Base-by-base conservation (phyloP, 768 basidiomycete genomes). In the Chalciporus piperatus region DNA sequence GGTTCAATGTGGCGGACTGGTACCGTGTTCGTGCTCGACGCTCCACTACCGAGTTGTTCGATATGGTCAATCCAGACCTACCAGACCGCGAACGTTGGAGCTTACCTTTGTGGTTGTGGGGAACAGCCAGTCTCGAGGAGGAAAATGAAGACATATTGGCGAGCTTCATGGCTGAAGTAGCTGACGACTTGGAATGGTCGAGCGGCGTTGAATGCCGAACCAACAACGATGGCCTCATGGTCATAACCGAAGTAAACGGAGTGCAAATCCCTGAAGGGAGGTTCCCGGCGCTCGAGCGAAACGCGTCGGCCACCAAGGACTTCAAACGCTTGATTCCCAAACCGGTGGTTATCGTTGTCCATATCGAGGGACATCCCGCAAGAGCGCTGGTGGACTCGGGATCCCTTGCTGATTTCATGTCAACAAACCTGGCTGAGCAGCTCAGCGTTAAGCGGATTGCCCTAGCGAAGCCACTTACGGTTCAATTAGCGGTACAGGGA, bases 401-500 rank as follows among this genome's bases (percentile, higher is more conserved):
- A 0, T 71, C 64, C 0, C 17, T 67, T 1, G 59, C 63, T 0
- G 67, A 71, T 37, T 69, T 72, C 13, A 59, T 72, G 30, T 72
- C 67, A 0, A 45, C 65, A 0, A 67, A 48, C 5, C 6, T 72
- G 0, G 67, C 60, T 0, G 63, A 72, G 28, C 70, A 72, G 30
- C 30, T 73, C 0, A 42, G 56, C 0, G 12, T 67, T 2, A 14
- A 35, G 2, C 14, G 23, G 0, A 41, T 54, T 1, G 32, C 41
- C 3, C 35, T 72, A 0, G 55, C 16, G 0, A 72, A 67, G 17
- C 66, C 65, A 0, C 25, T 72, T 6, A 56, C 64, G 0, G 51
- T 70, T 0, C 65, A 72, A n/a, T 25, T 73, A 0, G 70, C 70
- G 0, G 64, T 66, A 0, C 59, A 62, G 2, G 72, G 72, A 0